Conservation (phyloP, 176 grass and related monocot species). For the Areca catechu region DNA sequence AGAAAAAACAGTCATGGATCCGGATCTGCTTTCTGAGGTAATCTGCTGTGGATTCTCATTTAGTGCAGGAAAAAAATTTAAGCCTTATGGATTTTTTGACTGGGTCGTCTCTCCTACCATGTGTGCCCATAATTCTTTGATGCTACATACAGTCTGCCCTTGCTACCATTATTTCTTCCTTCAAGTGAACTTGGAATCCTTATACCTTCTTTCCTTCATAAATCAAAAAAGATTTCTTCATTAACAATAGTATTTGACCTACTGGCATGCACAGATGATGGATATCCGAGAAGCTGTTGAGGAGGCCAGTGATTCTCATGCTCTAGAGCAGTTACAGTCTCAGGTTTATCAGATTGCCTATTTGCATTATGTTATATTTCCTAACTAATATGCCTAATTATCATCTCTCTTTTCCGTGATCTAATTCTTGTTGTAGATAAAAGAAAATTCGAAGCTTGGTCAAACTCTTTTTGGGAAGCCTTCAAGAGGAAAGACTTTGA, state of each 20-base stretch:
- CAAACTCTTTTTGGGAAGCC: conserved; percentile 45
- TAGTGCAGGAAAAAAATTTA: too few species aligned
- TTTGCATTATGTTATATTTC: conserved; percentile 3
- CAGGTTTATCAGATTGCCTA: conserved; percentile 34
- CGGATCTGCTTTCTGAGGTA: conserved; percentile 80
- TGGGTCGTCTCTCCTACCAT: too few species aligned
- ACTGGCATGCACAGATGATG: conserved; percentile 49
- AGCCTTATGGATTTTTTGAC: too few species aligned
- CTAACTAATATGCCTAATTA: background rate
- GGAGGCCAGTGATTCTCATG: conserved; percentile 47
- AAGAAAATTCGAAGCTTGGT: conserved; percentile 48
- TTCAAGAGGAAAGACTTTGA: conserved; percentile 46
- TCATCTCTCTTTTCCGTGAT: background rate
- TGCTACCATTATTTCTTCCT: too few species aligned
- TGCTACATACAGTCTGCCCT: too few species aligned
- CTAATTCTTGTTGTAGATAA: conserved; percentile 25
- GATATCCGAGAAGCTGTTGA: conserved; percentile 75
- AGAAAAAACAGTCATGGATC: conserved; percentile 73
- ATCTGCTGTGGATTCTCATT: background rate
- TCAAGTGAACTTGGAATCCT: too few species aligned
- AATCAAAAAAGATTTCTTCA: too few species aligned
- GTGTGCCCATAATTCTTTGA: too few species aligned
- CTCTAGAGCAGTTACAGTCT: conserved; percentile 54
- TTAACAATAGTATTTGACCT: too few species aligned
- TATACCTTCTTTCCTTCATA: too few species aligned